Percentiles rank a stretch among this genome's conserved stretches.
Evolutionary conservation across 164 flowering plant species (phyloP).

Genomic region (Vitis amurensis): DNA sequence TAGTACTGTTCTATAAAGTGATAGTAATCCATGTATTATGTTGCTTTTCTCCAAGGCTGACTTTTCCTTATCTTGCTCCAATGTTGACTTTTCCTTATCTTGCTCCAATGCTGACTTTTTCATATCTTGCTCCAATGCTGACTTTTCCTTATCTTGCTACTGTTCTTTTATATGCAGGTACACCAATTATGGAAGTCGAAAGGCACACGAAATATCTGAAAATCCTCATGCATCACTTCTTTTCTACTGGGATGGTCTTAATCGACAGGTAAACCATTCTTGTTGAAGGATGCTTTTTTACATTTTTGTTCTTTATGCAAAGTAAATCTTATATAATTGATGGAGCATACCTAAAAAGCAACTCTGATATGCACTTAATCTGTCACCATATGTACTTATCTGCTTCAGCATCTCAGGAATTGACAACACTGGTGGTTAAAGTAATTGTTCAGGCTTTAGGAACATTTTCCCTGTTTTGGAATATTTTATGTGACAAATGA

Average conservation of each 20-base stretch:
- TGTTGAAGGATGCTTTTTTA: not conserved
- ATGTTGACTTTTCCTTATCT: too few relatives aligned
- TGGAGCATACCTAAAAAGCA: too few relatives aligned
- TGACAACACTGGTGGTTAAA: too few relatives aligned
- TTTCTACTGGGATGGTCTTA: conserved; percentile 78
- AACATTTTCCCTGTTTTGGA: too few relatives aligned
- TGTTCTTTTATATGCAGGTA: conserved; percentile 45
- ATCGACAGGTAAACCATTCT: conserved; percentile 62
- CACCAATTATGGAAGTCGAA: conserved; percentile 80
- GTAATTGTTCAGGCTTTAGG: too few relatives aligned
- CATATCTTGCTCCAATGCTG: not conserved
- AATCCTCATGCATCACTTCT: conserved; percentile 84
- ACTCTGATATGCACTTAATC: too few relatives aligned
- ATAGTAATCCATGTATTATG: not conserved
- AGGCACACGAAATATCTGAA: conserved; percentile 71
- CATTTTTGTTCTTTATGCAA: not conserved
- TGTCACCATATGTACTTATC: too few relatives aligned
- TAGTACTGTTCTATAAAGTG: conserved; percentile 18
- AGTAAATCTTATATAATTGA: too few relatives aligned
- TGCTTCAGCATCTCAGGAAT: too few relatives aligned
- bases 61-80: not conserved
- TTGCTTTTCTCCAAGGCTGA: not conserved
- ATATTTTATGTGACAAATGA: too few relatives aligned
- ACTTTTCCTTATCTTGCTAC: not conserved
- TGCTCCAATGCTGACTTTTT: not conserved